Base-by-base conservation (phyloP, 192 early-diverging fungal species). In the Coemansia sp. region DNA sequence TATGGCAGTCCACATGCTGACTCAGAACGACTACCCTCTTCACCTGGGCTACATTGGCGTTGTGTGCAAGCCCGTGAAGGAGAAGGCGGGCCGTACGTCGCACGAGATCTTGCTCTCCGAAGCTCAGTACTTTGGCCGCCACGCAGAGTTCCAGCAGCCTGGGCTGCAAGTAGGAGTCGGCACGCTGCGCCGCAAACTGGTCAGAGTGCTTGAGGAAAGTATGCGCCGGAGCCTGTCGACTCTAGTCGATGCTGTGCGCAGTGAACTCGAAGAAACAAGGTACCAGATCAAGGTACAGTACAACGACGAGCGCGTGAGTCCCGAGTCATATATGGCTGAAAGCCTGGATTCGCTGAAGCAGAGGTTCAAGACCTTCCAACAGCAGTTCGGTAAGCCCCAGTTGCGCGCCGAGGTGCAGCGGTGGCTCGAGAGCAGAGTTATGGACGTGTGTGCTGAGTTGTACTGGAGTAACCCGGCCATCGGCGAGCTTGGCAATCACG, bases 251-350 rank as follows among this genome's bases (percentile, higher is more conserved):
- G 91, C 93, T 0, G 97, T 99, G n/a, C 92, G 98, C 67, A 85
- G 72, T 68, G 96, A 99, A 71, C 86, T 99, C 44, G 95, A 98
- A 60, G 96, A 99, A 79, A 89, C 96, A 11, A 88, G 90, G 14
- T 99, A 99, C 76, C 95, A 98, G 85, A 96, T 96, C 86, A 99
- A 99, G 80, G 97, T 99, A 11, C 94, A 96, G 55, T 99, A 98
- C 87, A 98, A 98, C 67, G 97, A 99, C 80, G 91, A 95, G 66
- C 86, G 89, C 30, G 93, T 99, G 64, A 94, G 94, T 21, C 91
- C 97, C 43, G 96, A 99, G 82, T 94, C 93, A 17, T 99, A 99
- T 80, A 93, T 94, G 58, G 93, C 95, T 4, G 97, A 99, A 61
- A 89, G 92, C 13, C 93, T 99, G 69, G 97, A 99, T 72, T 79